phyloP scores from a whole-genome alignment of 768 basidiomycete genomes.

The Suillus subalutaceus region DNA sequence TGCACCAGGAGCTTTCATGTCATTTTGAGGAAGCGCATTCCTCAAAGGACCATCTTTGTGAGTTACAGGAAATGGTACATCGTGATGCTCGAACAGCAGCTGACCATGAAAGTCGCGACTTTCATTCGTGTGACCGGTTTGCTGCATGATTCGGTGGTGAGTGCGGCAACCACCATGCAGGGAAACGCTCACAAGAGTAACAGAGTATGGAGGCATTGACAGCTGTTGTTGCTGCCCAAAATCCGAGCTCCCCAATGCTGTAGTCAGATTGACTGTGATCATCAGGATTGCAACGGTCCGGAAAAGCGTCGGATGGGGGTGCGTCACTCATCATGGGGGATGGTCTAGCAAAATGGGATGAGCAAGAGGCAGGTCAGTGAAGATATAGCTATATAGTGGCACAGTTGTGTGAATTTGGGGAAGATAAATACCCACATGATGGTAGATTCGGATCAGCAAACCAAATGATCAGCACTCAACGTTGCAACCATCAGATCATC shows the following conservation, averaged over 20 bases:
- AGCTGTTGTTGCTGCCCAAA: background rate
- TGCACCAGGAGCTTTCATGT: too few relatives aligned
- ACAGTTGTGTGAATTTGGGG: background rate
- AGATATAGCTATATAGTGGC: background rate
- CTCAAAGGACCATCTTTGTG: background rate
- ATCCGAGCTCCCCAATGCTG: background rate
- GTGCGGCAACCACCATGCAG: background rate
- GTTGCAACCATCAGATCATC: background rate
- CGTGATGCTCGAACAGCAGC: background rate
- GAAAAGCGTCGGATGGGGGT: background rate
- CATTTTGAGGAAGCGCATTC: background rate
- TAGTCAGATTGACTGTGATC: background rate
- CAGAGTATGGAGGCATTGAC: background rate
- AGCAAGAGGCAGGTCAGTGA: background rate
- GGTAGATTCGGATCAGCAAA: background rate
- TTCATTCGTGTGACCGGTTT: background rate
- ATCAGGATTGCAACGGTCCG: background rate
- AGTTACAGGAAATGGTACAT: background rate
- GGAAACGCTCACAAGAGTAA: background rate
- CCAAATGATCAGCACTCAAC: background rate
- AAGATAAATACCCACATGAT: background rate
- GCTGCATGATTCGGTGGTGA: background rate
- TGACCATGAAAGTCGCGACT: background rate
- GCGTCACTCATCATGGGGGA: background rate
- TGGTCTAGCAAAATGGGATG: background rate